Base-by-base conservation (phyloP, 2,329 filamentous ascomycete genomes). In the Dothideomycetes sp. region DNA sequence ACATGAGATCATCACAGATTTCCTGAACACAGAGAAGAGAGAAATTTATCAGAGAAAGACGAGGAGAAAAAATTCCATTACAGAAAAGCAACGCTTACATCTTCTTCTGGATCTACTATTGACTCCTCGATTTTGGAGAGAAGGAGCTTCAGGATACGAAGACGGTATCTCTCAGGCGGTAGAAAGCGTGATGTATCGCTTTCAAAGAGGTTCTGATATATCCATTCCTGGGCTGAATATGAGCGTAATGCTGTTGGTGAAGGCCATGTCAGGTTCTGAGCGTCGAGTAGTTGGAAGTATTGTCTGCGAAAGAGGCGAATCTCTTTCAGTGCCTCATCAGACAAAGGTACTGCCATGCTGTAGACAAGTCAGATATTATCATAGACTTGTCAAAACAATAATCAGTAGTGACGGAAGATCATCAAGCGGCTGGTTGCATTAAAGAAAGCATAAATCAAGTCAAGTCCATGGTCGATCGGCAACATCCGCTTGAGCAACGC, bases 1-100 rank as follows among this genome's bases (percentile, higher is more conserved):
- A 68, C 73, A 89, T 84, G 53, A 95, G 73, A 59, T 81, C 71
- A 61, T 94, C 84, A 47, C 82, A 86, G 33, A 94, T 79, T 59
- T 82, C 86, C 88, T 95, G 63, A 48, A 24, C 36, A 37, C 9
- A 16, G 17, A 18, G 38, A 19, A 44, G 38, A 27, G 13, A 9
- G 22, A 29, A 20, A 51, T 52, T 49, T 46, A 38, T 30, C n/a
- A 46, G 33, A 48, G 45, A 37, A 49, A 51, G 35, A 46, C 43
- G 35, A 41, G 27, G 27, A 35, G 47, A 47, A 36, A 40, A 34
- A 44, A 30, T n/a, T n/a, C n/a, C n/a, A n/a, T n/a, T n/a, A n/a
- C n/a, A 48, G 43, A 46, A 41, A 35, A 51, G 23, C 36, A 24
- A 27, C 25, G 68, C 83, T 68, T 81, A 94, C 88, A 80, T 94